These are phyloP conservation scores for Beauveria scarabaeidicola DNA, from an alignment of 2,329 filamentous ascomycete species.

Conservation along the genomic window DNA sequence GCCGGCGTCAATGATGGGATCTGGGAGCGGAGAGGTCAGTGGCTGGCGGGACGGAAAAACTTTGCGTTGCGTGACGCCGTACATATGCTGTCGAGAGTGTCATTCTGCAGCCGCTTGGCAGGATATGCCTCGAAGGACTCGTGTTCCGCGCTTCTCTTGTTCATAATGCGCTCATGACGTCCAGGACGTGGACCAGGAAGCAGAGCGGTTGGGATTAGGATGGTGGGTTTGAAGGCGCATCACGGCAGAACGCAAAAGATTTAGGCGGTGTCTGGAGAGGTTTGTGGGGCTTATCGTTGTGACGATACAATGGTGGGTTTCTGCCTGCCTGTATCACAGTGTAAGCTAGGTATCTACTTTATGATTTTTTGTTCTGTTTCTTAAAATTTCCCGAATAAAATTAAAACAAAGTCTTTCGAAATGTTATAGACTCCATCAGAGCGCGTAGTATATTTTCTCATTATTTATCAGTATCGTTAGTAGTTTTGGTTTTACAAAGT, in stretches of 20 bases:
- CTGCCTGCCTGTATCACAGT: neutral
- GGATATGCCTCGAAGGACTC: conserved; percentile 18
- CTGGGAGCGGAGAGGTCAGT: conserved; percentile 11
- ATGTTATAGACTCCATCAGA: too few relatives aligned
- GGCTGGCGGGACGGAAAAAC: neutral
- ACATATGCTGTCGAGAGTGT: conserved; percentile 18
- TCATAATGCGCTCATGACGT: conserved; percentile 20
- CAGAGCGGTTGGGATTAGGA: conserved; percentile 10
- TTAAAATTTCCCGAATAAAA: too few relatives aligned
- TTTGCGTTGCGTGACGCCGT: conserved; percentile 1
- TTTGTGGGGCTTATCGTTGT: conserved; percentile 18
- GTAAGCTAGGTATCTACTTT: too few relatives aligned
- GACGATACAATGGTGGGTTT: conserved; percentile 9
- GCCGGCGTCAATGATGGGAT: conserved; percentile 22
- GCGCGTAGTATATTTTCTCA: too few relatives aligned
- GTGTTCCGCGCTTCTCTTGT: conserved; percentile 23
- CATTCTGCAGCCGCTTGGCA: conserved; percentile 20
- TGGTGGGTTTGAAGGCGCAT: neutral
- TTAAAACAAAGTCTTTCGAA: too few relatives aligned
- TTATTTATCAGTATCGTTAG: too few relatives aligned
- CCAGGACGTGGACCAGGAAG: neutral
- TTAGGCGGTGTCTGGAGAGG: conserved; percentile 26
- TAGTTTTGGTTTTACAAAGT: too few relatives aligned
- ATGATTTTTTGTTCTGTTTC: too few relatives aligned
- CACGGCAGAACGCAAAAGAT: conserved; percentile 26